These are phyloP conservation scores for Prunus mongolica DNA, from an alignment of 306 rosid genomes.

Conservation along the genomic window DNA sequence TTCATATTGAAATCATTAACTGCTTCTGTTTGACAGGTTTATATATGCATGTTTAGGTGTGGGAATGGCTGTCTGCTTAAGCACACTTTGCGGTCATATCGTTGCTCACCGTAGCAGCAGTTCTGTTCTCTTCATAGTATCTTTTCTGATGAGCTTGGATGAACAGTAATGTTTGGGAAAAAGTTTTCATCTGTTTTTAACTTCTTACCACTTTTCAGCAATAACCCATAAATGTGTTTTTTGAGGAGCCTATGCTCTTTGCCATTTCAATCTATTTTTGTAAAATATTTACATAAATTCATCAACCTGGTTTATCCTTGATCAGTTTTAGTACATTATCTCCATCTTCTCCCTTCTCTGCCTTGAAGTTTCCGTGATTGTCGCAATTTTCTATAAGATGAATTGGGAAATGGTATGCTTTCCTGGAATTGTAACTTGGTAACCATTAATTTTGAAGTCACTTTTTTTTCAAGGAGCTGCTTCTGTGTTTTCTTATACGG, in stretches of 20 bases:
- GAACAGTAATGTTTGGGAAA: not conserved
- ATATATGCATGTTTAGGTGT: constrained; percentile 39
- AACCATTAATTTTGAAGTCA: not conserved
- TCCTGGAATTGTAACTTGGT: constrained; percentile 1
- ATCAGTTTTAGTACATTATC: constrained; percentile 34
- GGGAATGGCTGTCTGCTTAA: constrained; percentile 50
- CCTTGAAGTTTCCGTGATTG: constrained; percentile 23
- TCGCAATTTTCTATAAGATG: constrained; percentile 28
- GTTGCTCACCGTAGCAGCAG: constrained; percentile 32
- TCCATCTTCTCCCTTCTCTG: constrained; percentile 29
- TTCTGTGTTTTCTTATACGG: not conserved
- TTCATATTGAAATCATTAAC: not conserved
- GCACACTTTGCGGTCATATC: constrained; percentile 35
- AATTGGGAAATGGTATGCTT: constrained; percentile 45
- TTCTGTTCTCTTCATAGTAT: constrained; percentile 36
- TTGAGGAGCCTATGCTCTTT: not conserved
- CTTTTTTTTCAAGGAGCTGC: not conserved
- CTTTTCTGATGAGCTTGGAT: constrained; percentile 22
- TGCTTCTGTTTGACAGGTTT: constrained; percentile 47
- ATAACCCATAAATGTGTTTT: not conserved
- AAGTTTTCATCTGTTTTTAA: not conserved
- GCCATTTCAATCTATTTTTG: not conserved
- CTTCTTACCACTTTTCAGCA: not conserved
- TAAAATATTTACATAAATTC: not conserved
- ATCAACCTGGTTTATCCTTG: constrained; percentile 19